phyloP scores from a whole-genome alignment of 176 grass and related monocot species.

The Aegilops tauschii region DNA sequence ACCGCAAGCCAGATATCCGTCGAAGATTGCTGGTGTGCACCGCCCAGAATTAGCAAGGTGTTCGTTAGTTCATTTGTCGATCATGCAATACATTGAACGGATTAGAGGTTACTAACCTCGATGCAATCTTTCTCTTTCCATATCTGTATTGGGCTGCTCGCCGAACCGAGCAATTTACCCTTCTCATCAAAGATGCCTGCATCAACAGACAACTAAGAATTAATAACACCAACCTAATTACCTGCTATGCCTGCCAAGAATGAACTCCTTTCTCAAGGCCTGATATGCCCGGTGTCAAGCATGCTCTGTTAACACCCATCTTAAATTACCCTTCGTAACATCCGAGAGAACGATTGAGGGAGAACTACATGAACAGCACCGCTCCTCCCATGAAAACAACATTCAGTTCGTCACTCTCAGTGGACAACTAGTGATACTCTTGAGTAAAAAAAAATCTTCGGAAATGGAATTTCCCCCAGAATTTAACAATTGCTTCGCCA shows the following conservation, averaged over 20 bases:
- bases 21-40: constrained; percentile 77
- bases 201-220: constrained; percentile 2
- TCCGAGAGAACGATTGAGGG: background rate
- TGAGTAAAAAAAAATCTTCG: background rate
- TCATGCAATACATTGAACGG: background rate
- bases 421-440: background rate
- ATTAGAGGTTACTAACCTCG: constrained; percentile 50
- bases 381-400: background rate
- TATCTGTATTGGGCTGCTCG: constrained; percentile 96
- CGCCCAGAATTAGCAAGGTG: background rate
- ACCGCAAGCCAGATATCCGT: constrained; percentile 94
- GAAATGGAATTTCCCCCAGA: background rate
- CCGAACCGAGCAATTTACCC: constrained; percentile 67
- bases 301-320: background rate
- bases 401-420: constrained; percentile 7
- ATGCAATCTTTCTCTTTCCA: constrained; percentile 95
- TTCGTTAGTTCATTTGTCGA: background rate
- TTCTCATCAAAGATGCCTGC: constrained; percentile 78
- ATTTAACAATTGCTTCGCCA: background rate
- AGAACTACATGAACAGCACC: background rate
- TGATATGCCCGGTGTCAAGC: background rate
- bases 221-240: background rate
- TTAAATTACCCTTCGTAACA: background rate
- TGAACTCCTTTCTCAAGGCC: background rate
- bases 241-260: background rate